phyloP scores from a whole-genome alignment of 2,329 filamentous ascomycete genomes.

The Karstenula rhodostoma region DNA sequence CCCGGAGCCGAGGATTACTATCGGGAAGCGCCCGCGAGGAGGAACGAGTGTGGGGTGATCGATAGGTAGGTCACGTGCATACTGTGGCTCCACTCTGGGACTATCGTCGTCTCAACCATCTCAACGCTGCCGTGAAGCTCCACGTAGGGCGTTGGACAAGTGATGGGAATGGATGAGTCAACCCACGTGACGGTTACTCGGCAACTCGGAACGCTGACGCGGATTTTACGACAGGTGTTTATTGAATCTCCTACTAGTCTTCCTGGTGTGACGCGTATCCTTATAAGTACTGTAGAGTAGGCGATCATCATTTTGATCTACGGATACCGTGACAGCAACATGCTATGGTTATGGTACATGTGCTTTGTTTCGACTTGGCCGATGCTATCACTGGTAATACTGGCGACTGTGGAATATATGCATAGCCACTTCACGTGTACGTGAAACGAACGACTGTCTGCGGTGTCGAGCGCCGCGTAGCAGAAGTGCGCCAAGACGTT shows the following conservation, averaged over 20 bases:
- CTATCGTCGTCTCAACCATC: too few relatives aligned
- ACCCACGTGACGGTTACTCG: not conserved
- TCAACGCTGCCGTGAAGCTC: too few relatives aligned
- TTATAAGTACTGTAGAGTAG: not conserved
- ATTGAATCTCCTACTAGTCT: not conserved
- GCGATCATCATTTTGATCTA: not conserved
- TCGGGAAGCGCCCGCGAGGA: too few relatives aligned
- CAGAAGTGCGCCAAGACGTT: not conserved
- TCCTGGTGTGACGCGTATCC: not conserved
- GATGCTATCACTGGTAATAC: not conserved
- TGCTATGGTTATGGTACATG: not conserved
- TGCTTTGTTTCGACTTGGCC: not conserved
- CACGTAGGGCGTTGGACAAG: too few relatives aligned
- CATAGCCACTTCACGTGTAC: not conserved
- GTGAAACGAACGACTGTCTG: slow-evolving; percentile 8
- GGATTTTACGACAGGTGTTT: not conserved
- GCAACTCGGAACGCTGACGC: not conserved
- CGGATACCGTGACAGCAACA: not conserved
- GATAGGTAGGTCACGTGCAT: too few relatives aligned
- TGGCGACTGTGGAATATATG: not conserved
- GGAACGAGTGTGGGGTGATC: too few relatives aligned
- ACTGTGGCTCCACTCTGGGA: too few relatives aligned
- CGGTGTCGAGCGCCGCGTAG: not conserved
- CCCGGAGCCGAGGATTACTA: too few relatives aligned
- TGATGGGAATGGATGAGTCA: too few relatives aligned